Evolutionary conservation across 148 eudicot genomes (phyloP).

Genomic region (Beta vulgaris): DNA sequence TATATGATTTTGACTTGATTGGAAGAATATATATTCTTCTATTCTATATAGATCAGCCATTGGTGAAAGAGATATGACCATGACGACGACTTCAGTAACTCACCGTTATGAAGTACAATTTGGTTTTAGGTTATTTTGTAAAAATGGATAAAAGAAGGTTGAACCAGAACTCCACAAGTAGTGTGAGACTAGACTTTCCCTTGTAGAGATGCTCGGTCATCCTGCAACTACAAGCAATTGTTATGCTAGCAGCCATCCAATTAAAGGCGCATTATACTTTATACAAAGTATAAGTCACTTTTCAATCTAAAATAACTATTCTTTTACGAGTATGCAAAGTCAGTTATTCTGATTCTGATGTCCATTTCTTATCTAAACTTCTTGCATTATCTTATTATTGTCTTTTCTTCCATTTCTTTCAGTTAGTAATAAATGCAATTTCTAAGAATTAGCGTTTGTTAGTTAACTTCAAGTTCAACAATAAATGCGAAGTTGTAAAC

Average conservation of each 20-base stretch:
- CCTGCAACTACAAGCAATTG: neutral
- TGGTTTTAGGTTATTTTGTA: neutral
- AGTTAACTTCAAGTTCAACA: too few species aligned
- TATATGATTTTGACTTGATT: neutral
- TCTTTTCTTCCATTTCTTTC: too few species aligned
- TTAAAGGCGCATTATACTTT: neutral
- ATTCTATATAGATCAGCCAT: neutral
- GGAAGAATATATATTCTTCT: constrained; percentile 3
- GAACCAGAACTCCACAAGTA: neutral
- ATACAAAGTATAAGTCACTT: too few species aligned
- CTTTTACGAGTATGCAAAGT: neutral
- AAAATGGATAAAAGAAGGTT: neutral
- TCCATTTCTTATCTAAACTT: neutral
- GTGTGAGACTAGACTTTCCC: neutral
- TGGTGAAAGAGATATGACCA: neutral
- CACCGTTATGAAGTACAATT: neutral
- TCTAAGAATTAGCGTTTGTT: too few species aligned
- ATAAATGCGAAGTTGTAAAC: too few species aligned
- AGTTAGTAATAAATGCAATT: too few species aligned
- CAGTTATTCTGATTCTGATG: constrained; percentile 7
- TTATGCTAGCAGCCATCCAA: neutral
- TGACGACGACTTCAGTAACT: too few species aligned
- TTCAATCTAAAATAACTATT: neutral
- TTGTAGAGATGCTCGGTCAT: neutral
- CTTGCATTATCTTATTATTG: too few species aligned